Base-by-base conservation (phyloP, 2,329 filamentous ascomycete genomes). In the Corniculantispora saksenae region DNA sequence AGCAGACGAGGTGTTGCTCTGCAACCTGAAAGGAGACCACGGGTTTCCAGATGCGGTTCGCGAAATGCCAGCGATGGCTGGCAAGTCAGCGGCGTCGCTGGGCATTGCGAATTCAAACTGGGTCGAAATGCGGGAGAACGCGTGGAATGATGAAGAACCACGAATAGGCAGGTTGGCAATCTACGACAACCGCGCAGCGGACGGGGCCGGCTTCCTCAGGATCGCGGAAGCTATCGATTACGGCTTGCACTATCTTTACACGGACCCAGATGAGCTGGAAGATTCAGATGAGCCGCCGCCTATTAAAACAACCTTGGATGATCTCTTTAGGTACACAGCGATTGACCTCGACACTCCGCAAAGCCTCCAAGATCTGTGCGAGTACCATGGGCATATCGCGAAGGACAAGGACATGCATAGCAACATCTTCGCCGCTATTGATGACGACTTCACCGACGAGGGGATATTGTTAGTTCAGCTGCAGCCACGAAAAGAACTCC, bases 161-260 rank as follows among this genome's bases (percentile, higher is more conserved):
- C 29, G 29, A n/a, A 32, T 58, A 13, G 27, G n/a, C 21, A 53
- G 54, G 2, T 23, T 64, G 10, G 29, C 61, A 17, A 17, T 64
- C 17, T 64, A 64, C 32, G 61, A 64, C 35, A 58, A 64, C 45
- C 53, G 61, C 27, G 29, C 48, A 13, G 25, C 47, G 35, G 29
- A 63, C 17, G 9, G 50, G 45, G 27, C 45, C 13, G 55, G 61
- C 61, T 40, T 57, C 23, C 60, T 60, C 57, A n/a, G 19, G 50
- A 25, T 66, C 8, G 19, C 40, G 29, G 61, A 66, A 19, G 48
- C 65, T 27, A 54, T 64, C 23, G 65, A 66, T 50, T 50, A 64
- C 45, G 65, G 65, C 5, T 8, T 64, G 29, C 61, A 64, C 54
- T 64, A 64, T 25, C 43, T 58, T n/a, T 35, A 51, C 25, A 40